phyloP scores from a whole-genome alignment of 345 rosid species.

The Citrus hindsii region DNA sequence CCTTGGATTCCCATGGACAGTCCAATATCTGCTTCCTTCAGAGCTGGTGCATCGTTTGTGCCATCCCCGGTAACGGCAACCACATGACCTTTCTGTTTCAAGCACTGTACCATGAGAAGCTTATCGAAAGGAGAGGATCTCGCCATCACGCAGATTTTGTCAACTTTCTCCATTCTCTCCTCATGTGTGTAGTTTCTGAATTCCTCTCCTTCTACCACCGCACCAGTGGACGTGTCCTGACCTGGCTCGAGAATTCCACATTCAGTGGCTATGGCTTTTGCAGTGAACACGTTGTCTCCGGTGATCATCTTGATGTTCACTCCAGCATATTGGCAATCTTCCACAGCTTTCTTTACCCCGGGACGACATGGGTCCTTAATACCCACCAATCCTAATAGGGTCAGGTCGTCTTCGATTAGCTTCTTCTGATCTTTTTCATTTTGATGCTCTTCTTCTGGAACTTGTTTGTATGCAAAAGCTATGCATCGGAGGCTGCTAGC shows the following conservation, averaged over 20 bases:
- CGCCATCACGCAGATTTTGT: slow-evolving; percentile 73
- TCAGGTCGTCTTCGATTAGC: slow-evolving; percentile 42
- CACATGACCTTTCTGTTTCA: slow-evolving; percentile 61
- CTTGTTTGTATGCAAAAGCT: slow-evolving; percentile 56
- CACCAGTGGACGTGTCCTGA: slow-evolving; percentile 30
- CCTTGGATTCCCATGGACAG: slow-evolving; percentile 82
- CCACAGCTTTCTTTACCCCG: slow-evolving; percentile 59
- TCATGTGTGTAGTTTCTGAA: slow-evolving; percentile 43
- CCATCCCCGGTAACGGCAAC: slow-evolving; percentile 85
- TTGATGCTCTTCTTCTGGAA: slow-evolving; percentile 17
- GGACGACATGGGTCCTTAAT: slow-evolving; percentile 73
- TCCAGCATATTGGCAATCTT: slow-evolving; percentile 63
- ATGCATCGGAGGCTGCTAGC: slow-evolving; percentile 69
- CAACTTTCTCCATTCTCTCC: slow-evolving; percentile 43
- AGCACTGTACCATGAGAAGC: slow-evolving; percentile 73
- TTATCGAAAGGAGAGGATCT: slow-evolving; percentile 74
- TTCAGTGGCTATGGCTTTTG: slow-evolving; percentile 74
- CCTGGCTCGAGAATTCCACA: slow-evolving; percentile 56
- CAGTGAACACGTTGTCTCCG: slow-evolving; percentile 71
- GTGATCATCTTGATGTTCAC: slow-evolving; percentile 77
- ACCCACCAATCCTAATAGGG: slow-evolving; percentile 63
- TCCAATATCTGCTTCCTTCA: slow-evolving; percentile 75
- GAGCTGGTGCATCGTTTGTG: slow-evolving; percentile 73
- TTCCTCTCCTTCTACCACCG: slow-evolving; percentile 58
- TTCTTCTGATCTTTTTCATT: slow-evolving; percentile 12